These are phyloP conservation scores for Coprinellus micaceus DNA, from an alignment of 768 basidiomycete genomes.

Conservation along the genomic window DNA sequence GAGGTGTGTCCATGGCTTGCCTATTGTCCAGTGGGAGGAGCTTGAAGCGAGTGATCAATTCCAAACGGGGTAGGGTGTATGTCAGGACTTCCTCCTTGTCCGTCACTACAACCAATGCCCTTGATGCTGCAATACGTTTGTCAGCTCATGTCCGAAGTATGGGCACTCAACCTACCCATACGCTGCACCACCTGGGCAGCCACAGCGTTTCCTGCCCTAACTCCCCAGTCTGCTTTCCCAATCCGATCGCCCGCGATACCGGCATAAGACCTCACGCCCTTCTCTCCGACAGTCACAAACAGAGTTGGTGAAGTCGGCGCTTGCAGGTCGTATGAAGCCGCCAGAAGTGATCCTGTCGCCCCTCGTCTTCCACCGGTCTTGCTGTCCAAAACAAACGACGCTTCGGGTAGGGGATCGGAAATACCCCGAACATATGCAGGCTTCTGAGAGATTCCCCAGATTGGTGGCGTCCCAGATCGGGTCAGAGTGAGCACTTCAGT, in stretches of 20 bases:
- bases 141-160: conserved; percentile 3
- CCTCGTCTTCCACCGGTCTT: conserved; percentile 44
- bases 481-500: conserved; percentile 55
- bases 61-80: conserved; percentile 64
- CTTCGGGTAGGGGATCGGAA: conserved; percentile 41
- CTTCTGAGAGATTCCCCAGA: conserved; percentile 34
- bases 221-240: conserved; percentile 62
- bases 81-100: conserved; percentile 45
- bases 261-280: conserved; percentile 52
- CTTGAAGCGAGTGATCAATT: conserved; percentile 47
- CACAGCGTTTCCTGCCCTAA: conserved; percentile 47
- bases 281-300: conserved; percentile 49
- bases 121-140: conserved; percentile 35
- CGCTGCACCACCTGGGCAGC: conserved; percentile 55
- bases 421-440: conserved; percentile 36
- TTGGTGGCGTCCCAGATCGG: conserved; percentile 30
- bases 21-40: conserved; percentile 27
- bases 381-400: conserved; percentile 52
- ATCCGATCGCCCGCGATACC: conserved; percentile 66
- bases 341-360: conserved; percentile 28
- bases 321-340: conserved; percentile 8
- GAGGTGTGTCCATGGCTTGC: conserved; percentile 23
- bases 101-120: conserved; percentile 55
- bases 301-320: conserved; percentile 26
- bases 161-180: conserved; percentile 42